Evolutionary conservation across 257 asterid species (phyloP).

Genomic region (Penstemon barbatus): DNA sequence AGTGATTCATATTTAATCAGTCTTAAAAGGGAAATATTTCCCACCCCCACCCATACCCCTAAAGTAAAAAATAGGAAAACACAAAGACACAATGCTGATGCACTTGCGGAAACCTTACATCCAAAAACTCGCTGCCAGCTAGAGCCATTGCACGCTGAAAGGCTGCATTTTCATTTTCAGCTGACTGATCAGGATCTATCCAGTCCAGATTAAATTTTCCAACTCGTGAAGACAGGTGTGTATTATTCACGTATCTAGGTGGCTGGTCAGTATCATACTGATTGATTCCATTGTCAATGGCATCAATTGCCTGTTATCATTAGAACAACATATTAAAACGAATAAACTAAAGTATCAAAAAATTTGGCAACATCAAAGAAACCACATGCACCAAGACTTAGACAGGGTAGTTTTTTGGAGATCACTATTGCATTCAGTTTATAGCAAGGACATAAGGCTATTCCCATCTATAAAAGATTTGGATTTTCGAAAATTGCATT

Average conservation of each 20-base stretch:
- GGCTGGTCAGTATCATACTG: conserved; percentile 84
- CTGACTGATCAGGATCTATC: conserved; percentile 79
- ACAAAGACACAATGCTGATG: conserved; percentile 10
- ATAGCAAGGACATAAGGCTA: too few species aligned
- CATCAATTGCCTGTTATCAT: conserved; percentile 76
- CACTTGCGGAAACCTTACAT: conserved; percentile 48
- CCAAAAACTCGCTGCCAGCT: conserved; percentile 80
- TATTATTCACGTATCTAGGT: conserved; percentile 77
- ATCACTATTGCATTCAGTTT: too few species aligned
- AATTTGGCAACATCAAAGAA: too few species aligned
- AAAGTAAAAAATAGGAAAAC: background rate
- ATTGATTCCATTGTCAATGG: conserved; percentile 84
- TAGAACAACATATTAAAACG: background rate
- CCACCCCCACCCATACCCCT: too few species aligned
- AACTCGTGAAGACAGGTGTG: conserved; percentile 82
- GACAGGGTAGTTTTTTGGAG: too few species aligned
- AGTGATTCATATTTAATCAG: background rate
- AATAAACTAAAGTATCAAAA: conserved; percentile 1
- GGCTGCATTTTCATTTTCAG: conserved; percentile 84
- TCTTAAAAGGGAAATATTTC: background rate
- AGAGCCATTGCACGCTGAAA: conserved; percentile 77
- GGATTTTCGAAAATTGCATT: too few species aligned
- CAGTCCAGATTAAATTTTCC: conserved; percentile 84
- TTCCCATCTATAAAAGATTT: too few species aligned
- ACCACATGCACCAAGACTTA: too few species aligned